Evolutionary conservation across 2,329 filamentous ascomycete species (phyloP).

Genomic region (Dothiorella sarmentorum): DNA sequence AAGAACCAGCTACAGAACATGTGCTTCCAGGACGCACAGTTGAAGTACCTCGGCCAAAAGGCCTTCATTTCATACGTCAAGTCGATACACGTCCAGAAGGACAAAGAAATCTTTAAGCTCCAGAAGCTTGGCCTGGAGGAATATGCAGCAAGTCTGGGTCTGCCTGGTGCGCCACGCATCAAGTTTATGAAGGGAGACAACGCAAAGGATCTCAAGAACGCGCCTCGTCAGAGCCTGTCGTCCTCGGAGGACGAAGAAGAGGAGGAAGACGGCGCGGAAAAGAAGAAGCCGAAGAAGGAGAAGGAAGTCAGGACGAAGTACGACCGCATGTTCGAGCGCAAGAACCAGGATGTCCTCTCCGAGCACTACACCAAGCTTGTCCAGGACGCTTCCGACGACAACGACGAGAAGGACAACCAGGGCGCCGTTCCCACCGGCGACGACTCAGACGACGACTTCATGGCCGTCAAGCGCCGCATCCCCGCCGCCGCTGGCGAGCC

Average conservation of each 20-base stretch:
- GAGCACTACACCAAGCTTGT: slow-evolving; percentile 89
- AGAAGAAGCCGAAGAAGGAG: slow-evolving; percentile 55
- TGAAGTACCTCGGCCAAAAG: slow-evolving; percentile 95
- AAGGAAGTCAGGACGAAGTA: slow-evolving; percentile 87
- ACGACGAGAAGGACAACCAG: slow-evolving; percentile 35
- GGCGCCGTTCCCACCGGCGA: slow-evolving; percentile 29
- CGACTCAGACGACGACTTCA: slow-evolving; percentile 74
- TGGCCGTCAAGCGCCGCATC: slow-evolving; percentile 85
- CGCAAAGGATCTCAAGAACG: slow-evolving; percentile 82
- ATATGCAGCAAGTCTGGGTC: slow-evolving; percentile 77
- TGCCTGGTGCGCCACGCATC: slow-evolving; percentile 88
- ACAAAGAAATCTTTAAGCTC: slow-evolving; percentile 87
- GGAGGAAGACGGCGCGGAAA: slow-evolving; percentile 43
- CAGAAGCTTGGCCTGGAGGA: slow-evolving; percentile 80
- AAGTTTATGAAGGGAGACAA: slow-evolving; percentile 90
- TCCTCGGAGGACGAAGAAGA: slow-evolving; percentile 55
- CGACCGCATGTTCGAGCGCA: slow-evolving; percentile 95
- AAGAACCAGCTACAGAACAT: slow-evolving; percentile 84
- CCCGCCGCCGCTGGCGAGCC: slow-evolving; percentile 54
- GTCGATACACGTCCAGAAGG: slow-evolving; percentile 81
- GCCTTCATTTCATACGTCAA: slow-evolving; percentile 88
- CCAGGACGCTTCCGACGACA: slow-evolving; percentile 54
- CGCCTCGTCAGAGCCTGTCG: slow-evolving; percentile 62
- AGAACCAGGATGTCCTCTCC: slow-evolving; percentile 94
- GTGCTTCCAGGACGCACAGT: slow-evolving; percentile 89